Percentiles rank a stretch among this genome's conserved stretches.
Conservation (phyloP, 2,329 filamentous ascomycete species). For the Stromatinia cepivora region DNA sequence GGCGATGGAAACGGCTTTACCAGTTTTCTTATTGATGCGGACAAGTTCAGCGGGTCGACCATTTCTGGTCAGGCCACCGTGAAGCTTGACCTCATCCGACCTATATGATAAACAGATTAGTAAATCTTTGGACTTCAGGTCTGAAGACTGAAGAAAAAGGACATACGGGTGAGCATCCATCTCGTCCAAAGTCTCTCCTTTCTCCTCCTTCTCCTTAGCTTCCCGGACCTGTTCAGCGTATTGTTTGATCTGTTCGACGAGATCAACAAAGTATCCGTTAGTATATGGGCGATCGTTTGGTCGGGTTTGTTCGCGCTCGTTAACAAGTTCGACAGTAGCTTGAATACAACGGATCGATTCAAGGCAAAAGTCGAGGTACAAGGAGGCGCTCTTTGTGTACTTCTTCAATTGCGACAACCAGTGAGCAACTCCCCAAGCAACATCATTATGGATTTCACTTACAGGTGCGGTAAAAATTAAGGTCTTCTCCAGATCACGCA, state of each 20-base stretch:
- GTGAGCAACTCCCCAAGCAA: slow-evolving; percentile 67
- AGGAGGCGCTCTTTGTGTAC: slow-evolving; percentile 66
- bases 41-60: slow-evolving; percentile 83
- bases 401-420: slow-evolving; percentile 70
- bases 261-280: slow-evolving; percentile 94
- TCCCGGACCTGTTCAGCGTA: slow-evolving; percentile 84
- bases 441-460: slow-evolving; percentile 64
- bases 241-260: slow-evolving; percentile 87
- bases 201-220: slow-evolving; percentile 65
- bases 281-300: slow-evolving; percentile 87
- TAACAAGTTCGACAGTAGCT: slow-evolving; percentile 81
- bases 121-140: slow-evolving; percentile 16
- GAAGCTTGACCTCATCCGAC: slow-evolving; percentile 73
- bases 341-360: slow-evolving; percentile 88
- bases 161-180: slow-evolving; percentile 61
- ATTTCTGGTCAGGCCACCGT: slow-evolving; percentile 78
- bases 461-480: slow-evolving; percentile 89
- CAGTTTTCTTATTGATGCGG: slow-evolving; percentile 70
- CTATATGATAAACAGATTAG: slow-evolving; percentile 44
- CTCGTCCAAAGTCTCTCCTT: slow-evolving; percentile 53
- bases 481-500: slow-evolving; percentile 92
- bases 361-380: slow-evolving; percentile 86
- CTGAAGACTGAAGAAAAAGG: slow-evolving; percentile 25
- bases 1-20: slow-evolving; percentile 75
- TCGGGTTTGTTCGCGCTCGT: slow-evolving; percentile 82